Conservation (phyloP, 257 asterid genomes). For the Solanum etuberosum region DNA sequence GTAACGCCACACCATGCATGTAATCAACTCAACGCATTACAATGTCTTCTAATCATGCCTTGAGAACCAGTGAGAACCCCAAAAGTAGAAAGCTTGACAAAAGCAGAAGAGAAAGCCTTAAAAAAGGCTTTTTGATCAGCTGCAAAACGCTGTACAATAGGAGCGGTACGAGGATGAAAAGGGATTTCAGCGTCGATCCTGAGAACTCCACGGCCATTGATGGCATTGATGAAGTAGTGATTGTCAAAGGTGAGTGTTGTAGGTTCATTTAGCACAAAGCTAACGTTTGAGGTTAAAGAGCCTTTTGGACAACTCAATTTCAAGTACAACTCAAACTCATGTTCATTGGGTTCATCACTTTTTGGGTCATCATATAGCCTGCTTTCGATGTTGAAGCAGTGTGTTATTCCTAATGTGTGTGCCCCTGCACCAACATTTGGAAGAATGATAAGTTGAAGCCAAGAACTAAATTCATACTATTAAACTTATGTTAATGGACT, state of each 20-base stretch:
- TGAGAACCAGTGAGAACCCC: constrained; percentile 28
- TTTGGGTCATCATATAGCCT: constrained; percentile 7
- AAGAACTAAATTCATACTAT: neutral
- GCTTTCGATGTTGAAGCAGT: constrained; percentile 17
- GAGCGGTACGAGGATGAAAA: constrained; percentile 24
- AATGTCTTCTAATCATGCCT: constrained; percentile 26
- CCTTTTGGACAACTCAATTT: constrained; percentile 19
- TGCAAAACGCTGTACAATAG: constrained; percentile 24
- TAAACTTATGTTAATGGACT: neutral
- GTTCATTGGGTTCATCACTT: neutral
- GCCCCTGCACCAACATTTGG: constrained; percentile 15
- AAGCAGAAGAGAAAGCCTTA: constrained; percentile 32
- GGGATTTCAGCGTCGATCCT: constrained; percentile 33
- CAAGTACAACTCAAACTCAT: neutral
- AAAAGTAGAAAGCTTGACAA: constrained; percentile 28
- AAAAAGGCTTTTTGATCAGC: constrained; percentile 17
- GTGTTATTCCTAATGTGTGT: constrained; percentile 36
- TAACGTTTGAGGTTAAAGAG: neutral
- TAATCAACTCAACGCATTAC: constrained; percentile 17
- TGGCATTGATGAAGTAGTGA: constrained; percentile 17
- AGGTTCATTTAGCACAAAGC: constrained; percentile 20
- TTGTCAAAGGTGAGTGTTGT: constrained; percentile 29
- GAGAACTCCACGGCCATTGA: constrained; percentile 26
- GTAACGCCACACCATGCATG: neutral
- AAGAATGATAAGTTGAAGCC: neutral